Evolutionary conservation across 129 eudicot species (phyloP).

Genomic region (Solidago caesia): DNA sequence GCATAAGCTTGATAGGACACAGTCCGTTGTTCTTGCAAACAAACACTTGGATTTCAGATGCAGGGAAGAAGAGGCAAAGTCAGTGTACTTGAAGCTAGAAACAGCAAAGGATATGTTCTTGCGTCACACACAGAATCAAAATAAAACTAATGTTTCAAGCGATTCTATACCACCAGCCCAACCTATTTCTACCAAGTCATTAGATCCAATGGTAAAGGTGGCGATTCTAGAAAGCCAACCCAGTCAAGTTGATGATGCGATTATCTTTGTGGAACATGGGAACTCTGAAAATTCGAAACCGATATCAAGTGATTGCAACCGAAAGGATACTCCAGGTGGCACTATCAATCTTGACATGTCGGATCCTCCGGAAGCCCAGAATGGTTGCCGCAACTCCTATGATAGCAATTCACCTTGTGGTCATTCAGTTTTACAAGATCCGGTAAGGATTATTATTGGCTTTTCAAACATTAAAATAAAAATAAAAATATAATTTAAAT

Average conservation of each 20-base stretch:
- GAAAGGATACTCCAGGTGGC: conserved; percentile 19
- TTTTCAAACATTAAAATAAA: too few species aligned
- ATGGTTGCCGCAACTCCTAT: conserved; percentile 20
- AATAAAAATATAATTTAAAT: not conserved
- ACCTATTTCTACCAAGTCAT: conserved; percentile 1
- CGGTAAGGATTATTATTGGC: conserved; percentile 26
- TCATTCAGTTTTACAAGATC: conserved; percentile 17
- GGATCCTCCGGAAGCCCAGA: conserved; percentile 28
- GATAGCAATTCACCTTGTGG: conserved; percentile 7
- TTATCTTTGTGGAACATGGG: not conserved
- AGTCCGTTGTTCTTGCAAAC: conserved; percentile 54
- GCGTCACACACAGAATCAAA: conserved; percentile 23
- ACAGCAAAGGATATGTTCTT: conserved; percentile 51
- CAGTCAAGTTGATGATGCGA: conserved; percentile 12
- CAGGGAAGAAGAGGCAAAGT: conserved; percentile 51
- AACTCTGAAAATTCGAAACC: not conserved
- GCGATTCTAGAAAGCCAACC: conserved; percentile 18
- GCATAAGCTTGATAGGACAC: conserved; percentile 61
- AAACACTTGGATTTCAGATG: conserved; percentile 54
- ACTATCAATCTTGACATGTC: conserved; percentile 21
- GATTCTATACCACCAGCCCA: not conserved
- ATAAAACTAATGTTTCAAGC: conserved; percentile 24
- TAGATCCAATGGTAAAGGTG: conserved; percentile 21
- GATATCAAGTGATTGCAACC: conserved; percentile 8
- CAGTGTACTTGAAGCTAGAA: conserved; percentile 51